A percentile compares a stretch with the other conserved stretches of the same genome.
phyloP scores from a whole-genome alignment of 495 filamentous ascomycete genomes.

The Aeminium ludgeri region DNA sequence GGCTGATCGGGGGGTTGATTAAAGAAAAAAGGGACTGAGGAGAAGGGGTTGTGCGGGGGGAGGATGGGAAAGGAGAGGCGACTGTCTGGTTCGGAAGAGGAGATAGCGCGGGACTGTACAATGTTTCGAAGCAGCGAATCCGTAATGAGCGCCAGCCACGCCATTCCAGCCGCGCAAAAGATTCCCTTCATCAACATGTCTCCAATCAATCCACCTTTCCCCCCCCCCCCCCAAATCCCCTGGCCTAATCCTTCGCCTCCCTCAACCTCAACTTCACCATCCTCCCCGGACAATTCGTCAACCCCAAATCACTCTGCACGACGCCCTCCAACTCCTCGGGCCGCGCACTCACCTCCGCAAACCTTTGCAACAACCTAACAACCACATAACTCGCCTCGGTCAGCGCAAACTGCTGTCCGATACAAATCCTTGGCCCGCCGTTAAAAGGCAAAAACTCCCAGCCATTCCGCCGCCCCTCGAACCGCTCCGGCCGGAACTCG shows the following conservation, averaged over 20 bases:
- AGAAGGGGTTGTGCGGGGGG: no score
- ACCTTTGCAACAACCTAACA: conserved; percentile 19
- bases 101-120: no score
- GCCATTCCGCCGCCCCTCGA: conserved; percentile 16
- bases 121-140: no score
- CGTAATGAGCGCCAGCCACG: no score
- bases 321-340: conserved; percentile 7
- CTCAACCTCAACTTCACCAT: conserved; percentile 3
- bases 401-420: conserved; percentile 27
- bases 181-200: no score
- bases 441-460: conserved; percentile 26
- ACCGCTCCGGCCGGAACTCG: conserved; percentile 33
- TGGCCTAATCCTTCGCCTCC: conserved; percentile 1
- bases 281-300: conserved; percentile 13
- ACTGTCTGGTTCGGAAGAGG: no score
- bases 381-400: conserved; percentile 23
- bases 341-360: conserved; percentile 12
- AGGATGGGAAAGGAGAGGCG: no score
- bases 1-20: no score
- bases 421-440: conserved; percentile 25
- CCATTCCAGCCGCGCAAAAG: no score
- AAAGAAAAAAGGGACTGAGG: no score
- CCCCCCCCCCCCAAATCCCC: no score
- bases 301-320: conserved; percentile 3
- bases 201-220: no score